Conservation (phyloP, 805 yeast genomes). For the Pichia membranifaciens region DNA sequence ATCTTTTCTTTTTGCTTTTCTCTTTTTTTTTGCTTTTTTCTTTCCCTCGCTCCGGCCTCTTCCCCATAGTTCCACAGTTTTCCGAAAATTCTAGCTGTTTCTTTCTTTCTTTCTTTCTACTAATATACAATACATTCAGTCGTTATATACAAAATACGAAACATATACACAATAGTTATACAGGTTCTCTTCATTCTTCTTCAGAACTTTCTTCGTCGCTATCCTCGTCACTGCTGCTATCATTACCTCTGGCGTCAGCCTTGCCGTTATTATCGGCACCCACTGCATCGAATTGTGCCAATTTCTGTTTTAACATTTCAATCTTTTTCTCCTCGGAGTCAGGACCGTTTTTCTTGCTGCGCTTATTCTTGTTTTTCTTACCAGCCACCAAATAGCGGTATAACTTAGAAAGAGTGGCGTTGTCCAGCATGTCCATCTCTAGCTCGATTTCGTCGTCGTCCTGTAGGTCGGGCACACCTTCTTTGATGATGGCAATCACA, state of each 20-base stretch:
- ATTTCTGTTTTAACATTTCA: conserved; percentile 64
- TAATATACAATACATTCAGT: conserved; percentile 11
- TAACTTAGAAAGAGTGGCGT: conserved; percentile 71
- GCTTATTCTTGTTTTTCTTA: conserved; percentile 31
- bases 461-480: conserved; percentile 59
- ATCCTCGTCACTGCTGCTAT: conserved; percentile 33
- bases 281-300: conserved; percentile 59
- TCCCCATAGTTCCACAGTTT: no score
- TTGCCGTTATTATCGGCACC: conserved; percentile 25
- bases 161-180: conserved; percentile 7
- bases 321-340: conserved; percentile 67
- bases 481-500: conserved; percentile 79
- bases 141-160: conserved; percentile 9
- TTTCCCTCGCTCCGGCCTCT: conserved; percentile 11
- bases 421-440: conserved; percentile 90
- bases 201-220: conserved; percentile 37
- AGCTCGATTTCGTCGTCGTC: conserved; percentile 92
- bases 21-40: no score
- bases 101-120: neutral
- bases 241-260: conserved; percentile 30
- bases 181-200: conserved; percentile 21
- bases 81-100: no score
- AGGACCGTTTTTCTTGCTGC: conserved; percentile 39
- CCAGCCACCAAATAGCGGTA: conserved; percentile 71
- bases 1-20: no score